Base-by-base conservation (phyloP, 2,329 filamentous ascomycete species). In the Cercospora zeina region DNA sequence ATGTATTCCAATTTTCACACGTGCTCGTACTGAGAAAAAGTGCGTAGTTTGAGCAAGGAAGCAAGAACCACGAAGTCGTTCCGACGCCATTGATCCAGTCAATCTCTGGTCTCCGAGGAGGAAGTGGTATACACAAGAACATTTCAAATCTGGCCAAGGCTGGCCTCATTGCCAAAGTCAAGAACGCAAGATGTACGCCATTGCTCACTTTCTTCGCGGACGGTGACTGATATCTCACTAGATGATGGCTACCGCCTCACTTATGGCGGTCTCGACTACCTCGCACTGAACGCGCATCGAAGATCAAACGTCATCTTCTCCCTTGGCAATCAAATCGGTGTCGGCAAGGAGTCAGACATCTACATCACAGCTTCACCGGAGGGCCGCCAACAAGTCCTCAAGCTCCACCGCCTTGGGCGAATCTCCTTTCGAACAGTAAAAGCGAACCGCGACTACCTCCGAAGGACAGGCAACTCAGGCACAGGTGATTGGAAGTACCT, bases 401-500 rank as follows among this genome's bases (percentile, higher is more conserved):
- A 99, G 80, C 96, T 99, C 72, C 95, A 99, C 78, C 87, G 95
- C 51, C 83, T 99, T 3, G 95, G 95, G 50, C 89, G 95, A 71
- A 96, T 99, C 71, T 97, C 93, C 33, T 99, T 99, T 81, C 89
- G 96, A 70, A 93, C 91, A 39, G 93, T 99, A 73, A 96, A 96
- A 78, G 88, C 90, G 30, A 97, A 97, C 79, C 86, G 95, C 68
- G 95, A 99, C 78, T 99, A 99, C 77, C 86, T 97, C 59, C 88
- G 89, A 69, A 91, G 95, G 70, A 85, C 88, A 62, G 55, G 55
- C 30, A 47, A 47, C 21, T 58, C 55, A 49, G 83, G 83, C 62
- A 88, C 88, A 14, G 92, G 87, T 4, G 95, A 90, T 45, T 99
- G 95, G 95, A 97, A 97, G 93, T 97, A 99, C 76, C 91, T 99